Base-by-base conservation (phyloP, 2,329 filamentous ascomycete species). In the Cladosporium sp. region DNA sequence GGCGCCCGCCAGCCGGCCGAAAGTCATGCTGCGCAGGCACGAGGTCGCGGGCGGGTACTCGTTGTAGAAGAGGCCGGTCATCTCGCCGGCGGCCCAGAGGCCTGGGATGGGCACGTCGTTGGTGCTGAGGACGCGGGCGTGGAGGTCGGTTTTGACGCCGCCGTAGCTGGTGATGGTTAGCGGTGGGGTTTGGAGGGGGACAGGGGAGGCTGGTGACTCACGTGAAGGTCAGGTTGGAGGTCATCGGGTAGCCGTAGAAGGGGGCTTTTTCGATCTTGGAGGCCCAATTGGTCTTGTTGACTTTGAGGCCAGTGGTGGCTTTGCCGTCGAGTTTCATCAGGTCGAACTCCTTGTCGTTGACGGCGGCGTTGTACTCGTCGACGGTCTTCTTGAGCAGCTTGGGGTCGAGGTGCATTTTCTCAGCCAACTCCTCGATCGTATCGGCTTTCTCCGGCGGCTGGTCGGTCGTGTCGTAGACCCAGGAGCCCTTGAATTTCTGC, bases 381-480 rank as follows among this genome's bases (percentile, higher is more conserved):
- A 73, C 63, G 0, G 70, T 72, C 58, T 68, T 68, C 58, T 70
- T 66, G 37, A 72, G 57, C 42, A 63, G 62, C 31, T 67, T 58
- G 2, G 69, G 62, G 52, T 72, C 61, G 11, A 72, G 53, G 6
- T 65, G 63, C n/a, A 73, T 61, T 54, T 71, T 72, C 43, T 66
- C 56, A 0, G 70, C 71, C 38, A 72, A 61, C 14, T 68, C 70
- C 42, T 65, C 63, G 45, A 72, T 73, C 3, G 69, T 70, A 38
- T 72, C 64, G 9, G 67, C 68, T 48, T 69, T 61, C 56, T 70
- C 68, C 6, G 70, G 72, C 42, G 70, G 68, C 34, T 69, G 59
- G 49, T 73, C 70, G 2, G 71, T 72, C 2, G 71, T 73, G 16
- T 73, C 70, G 46, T 70, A 73, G 3, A 72, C 72, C 71, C 70